phyloP scores from a whole-genome alignment of 177 flowering plant species.

The Vitis hybrid region DNA sequence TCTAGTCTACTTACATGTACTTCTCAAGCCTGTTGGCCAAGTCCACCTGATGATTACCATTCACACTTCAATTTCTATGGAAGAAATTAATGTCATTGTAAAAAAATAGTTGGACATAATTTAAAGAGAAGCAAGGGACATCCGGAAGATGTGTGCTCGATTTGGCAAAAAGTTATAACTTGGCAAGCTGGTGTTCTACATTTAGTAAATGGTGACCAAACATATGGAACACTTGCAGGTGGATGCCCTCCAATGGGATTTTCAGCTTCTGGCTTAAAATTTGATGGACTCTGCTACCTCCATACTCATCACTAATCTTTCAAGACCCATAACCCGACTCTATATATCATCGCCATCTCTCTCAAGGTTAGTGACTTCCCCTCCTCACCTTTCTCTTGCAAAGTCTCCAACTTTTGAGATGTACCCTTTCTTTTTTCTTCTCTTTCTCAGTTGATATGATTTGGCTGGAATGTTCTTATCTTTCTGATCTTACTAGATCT shows the following conservation, averaged over 20 bases:
- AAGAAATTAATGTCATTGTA: neutral
- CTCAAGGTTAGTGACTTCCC: constrained; percentile 10
- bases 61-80: too few species aligned
- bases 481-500: constrained; percentile 10
- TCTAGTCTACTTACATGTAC: neutral
- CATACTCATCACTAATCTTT: neutral
- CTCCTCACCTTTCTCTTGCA: neutral
- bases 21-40: too few species aligned
- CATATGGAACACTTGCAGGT: constrained; percentile 23
- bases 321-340: neutral
- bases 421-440: constrained; percentile 4
- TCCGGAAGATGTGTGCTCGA: constrained; percentile 20
- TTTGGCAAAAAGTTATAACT: constrained; percentile 24
- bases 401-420: constrained; percentile 1
- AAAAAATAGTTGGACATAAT: neutral
- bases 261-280: constrained; percentile 28
- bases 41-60: too few species aligned
- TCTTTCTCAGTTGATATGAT: constrained; percentile 3
- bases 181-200: constrained; percentile 18
- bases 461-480: constrained; percentile 2
- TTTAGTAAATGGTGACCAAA: constrained; percentile 25
- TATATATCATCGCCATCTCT: constrained; percentile 8
- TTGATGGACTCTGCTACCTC: constrained; percentile 13
- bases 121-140: constrained; percentile 12
- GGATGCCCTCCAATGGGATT: constrained; percentile 27